Evolutionary conservation across 2,329 filamentous ascomycete species (phyloP).

Genomic region (Parastagonospora avenae): DNA sequence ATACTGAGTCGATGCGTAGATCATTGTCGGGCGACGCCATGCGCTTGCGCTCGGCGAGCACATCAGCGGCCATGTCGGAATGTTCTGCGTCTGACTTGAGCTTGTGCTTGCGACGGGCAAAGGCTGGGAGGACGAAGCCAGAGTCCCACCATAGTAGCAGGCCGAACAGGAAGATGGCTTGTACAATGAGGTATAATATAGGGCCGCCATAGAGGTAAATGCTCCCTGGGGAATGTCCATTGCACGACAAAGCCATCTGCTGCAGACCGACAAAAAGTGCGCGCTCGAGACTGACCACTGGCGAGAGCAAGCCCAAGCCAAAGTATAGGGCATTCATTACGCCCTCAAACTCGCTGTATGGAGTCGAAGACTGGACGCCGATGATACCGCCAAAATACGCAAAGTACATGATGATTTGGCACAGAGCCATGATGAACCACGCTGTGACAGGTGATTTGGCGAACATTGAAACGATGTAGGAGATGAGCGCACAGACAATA

Average conservation of each 20-base stretch:
- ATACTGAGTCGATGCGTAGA: constrained; percentile 75
- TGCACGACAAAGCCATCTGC: constrained; percentile 79
- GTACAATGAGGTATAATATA: constrained; percentile 78
- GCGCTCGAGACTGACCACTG: constrained; percentile 22
- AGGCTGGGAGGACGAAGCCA: constrained; percentile 54
- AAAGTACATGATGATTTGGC: constrained; percentile 63
- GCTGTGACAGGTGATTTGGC: constrained; percentile 72
- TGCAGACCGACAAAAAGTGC: constrained; percentile 27
- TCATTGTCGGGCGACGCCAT: constrained; percentile 70
- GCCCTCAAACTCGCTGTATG: constrained; percentile 24
- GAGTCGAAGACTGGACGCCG: constrained; percentile 21
- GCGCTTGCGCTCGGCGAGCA: constrained; percentile 65
- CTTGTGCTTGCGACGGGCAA: constrained; percentile 44
- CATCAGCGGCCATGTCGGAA: constrained; percentile 62
- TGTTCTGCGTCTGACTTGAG: constrained; percentile 49
- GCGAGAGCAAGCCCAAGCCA: constrained; percentile 28
- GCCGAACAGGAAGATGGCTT: constrained; percentile 70
- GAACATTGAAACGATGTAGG: constrained; percentile 81
- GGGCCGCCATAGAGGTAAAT: constrained; percentile 80
- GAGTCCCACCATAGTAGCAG: constrained; percentile 62
- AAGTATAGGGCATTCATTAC: constrained; percentile 28
- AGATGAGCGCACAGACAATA: constrained; percentile 72
- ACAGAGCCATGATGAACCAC: constrained; percentile 71
- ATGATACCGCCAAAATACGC: constrained; percentile 47
- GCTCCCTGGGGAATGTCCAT: constrained; percentile 57